Evolutionary conservation across 257 asterid genomes (phyloP).

Genomic region (Jasminum sambac): DNA sequence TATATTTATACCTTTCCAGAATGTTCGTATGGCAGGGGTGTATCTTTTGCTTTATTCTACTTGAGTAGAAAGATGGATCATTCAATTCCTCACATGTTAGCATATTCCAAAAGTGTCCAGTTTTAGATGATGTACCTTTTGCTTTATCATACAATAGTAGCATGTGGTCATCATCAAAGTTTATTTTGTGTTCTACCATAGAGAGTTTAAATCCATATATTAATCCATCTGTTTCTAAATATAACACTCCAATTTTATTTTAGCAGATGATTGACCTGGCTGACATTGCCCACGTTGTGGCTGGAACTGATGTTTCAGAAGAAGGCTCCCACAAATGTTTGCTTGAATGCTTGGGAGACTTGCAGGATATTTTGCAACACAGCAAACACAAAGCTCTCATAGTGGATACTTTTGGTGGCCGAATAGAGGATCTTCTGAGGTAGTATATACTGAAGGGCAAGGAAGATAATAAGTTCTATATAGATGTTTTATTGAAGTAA

Average conservation of each 20-base stretch:
- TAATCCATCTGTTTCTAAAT: slow-evolving; percentile 3
- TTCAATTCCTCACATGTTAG: slow-evolving; percentile 6
- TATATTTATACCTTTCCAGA: background rate
- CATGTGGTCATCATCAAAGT: slow-evolving; percentile 15
- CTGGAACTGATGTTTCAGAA: slow-evolving; percentile 64
- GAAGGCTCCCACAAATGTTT: slow-evolving; percentile 74
- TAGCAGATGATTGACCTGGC: slow-evolving; percentile 81
- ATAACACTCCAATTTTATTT: slow-evolving; percentile 29
- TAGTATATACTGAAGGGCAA: slow-evolving; percentile 34
- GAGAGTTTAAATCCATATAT: background rate
- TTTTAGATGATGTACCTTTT: slow-evolving; percentile 7
- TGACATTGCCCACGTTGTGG: slow-evolving; percentile 84
- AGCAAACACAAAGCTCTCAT: slow-evolving; percentile 81
- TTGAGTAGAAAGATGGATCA: background rate
- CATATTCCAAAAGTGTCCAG: background rate
- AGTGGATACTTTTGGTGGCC: slow-evolving; percentile 86
- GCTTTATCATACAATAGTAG: slow-evolving; percentile 19
- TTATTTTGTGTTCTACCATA: slow-evolving; percentile 7
- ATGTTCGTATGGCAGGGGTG: background rate
- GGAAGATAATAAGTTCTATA: slow-evolving; percentile 16
- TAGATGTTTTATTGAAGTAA: slow-evolving; percentile 24
- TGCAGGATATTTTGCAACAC: slow-evolving; percentile 69
- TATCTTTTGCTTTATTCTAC: background rate
- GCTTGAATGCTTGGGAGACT: slow-evolving; percentile 83
- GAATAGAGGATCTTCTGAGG: slow-evolving; percentile 87